These are phyloP conservation scores for Trichoderma sp. DNA, from an alignment of 2,329 filamentous ascomycete species.

Conservation along the genomic window DNA sequence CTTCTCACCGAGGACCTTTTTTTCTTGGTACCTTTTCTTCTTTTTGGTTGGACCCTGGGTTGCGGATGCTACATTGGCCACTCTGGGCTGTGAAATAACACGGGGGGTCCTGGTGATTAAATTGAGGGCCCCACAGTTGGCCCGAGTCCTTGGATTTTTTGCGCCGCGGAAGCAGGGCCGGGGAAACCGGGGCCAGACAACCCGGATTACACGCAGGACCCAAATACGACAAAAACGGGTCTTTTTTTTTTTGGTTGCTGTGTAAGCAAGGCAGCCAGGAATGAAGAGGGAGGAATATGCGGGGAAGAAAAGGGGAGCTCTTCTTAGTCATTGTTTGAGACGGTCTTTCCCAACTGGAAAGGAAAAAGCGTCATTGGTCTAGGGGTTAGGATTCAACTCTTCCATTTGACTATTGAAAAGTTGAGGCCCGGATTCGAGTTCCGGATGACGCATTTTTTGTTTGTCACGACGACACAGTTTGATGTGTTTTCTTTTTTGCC, in stretches of 20 bases:
- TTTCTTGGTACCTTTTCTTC: neutral
- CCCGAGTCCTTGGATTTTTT: neutral
- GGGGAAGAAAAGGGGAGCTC: neutral
- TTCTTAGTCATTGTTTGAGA: neutral
- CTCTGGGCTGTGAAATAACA: neutral
- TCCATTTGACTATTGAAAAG: conserved; percentile 15
- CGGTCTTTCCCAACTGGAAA: neutral
- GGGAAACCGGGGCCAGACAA: neutral
- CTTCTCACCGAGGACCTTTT: neutral
- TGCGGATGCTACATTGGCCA: neutral
- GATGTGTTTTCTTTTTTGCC: neutral
- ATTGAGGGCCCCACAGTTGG: neutral
- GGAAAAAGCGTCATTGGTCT: conserved; percentile 18
- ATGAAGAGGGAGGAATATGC: neutral
- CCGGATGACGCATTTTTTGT: conserved; percentile 19
- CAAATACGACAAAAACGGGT: too few relatives aligned
- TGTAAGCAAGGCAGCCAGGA: neutral
- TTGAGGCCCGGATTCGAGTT: conserved; percentile 21
- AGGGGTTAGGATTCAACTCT: conserved; percentile 21
- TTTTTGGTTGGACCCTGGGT: neutral
- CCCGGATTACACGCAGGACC: neutral
- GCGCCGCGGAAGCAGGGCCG: neutral
- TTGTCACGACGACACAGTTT: neutral
- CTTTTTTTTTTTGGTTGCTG: too few relatives aligned
- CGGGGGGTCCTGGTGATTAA: neutral